phyloP scores from a whole-genome alignment of 2,329 filamentous ascomycete species.

The Trichoderma sp. region DNA sequence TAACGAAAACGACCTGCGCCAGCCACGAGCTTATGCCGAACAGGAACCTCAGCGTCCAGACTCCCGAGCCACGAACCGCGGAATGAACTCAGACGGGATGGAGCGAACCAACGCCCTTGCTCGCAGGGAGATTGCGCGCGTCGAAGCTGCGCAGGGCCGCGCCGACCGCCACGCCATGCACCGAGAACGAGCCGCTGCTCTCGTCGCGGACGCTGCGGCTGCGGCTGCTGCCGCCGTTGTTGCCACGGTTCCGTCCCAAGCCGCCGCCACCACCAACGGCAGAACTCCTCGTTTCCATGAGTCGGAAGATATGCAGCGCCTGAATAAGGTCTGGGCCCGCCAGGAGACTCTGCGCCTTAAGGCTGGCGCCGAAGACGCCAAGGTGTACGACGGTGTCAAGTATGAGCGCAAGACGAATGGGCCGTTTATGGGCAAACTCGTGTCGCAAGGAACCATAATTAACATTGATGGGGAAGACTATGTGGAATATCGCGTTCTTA shows the following conservation, averaged over 20 bases:
- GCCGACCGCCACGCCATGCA: conserved; percentile 47
- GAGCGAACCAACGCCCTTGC: conserved; percentile 51
- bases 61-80: conserved; percentile 24
- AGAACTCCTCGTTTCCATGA: conserved; percentile 42
- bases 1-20: conserved; percentile 23
- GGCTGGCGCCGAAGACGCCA: conserved; percentile 49
- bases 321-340: conserved; percentile 55
- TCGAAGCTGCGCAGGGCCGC: conserved; percentile 50
- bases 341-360: conserved; percentile 49
- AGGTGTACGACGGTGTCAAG: conserved; percentile 57
- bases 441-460: conserved; percentile 59
- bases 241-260: conserved; percentile 21
- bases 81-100: conserved; percentile 33
- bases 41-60: conserved; percentile 23
- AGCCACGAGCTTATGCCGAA: conserved; percentile 3
- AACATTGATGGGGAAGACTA: conserved; percentile 66
- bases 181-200: conserved; percentile 39
- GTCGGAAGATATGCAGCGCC: conserved; percentile 47
- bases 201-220: conserved; percentile 32
- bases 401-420: conserved; percentile 61
- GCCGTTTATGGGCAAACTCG: conserved; percentile 61
- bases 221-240: conserved; percentile 28
- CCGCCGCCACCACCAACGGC: conserved; percentile 26
- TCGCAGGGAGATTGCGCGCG: conserved; percentile 50
- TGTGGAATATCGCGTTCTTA: conserved; percentile 64